These are phyloP conservation scores for Trebouxia sp. DNA, from an alignment of 139 green algal species.

Conservation along the genomic window DNA sequence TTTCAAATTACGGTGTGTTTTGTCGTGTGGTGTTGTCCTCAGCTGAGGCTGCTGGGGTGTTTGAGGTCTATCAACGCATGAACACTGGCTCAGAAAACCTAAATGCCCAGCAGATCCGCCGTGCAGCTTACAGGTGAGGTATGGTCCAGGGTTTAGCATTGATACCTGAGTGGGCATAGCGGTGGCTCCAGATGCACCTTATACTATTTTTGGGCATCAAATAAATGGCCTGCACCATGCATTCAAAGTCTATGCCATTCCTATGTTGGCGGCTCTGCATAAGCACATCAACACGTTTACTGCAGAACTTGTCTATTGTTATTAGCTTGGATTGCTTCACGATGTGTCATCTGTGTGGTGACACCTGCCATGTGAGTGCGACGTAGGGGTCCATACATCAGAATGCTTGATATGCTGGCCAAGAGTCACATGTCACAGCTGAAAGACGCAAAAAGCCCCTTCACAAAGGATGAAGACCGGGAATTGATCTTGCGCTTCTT, in stretches of 20 bases:
- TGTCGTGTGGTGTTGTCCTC: not conserved
- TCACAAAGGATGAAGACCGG: not conserved
- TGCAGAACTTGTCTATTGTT: too few species aligned
- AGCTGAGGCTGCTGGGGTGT: not conserved
- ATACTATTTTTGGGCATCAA: too few species aligned
- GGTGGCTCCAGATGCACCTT: too few species aligned
- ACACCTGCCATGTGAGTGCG: too few species aligned
- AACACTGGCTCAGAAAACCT: not conserved
- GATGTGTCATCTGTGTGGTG: not conserved
- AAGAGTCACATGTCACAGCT: not conserved
- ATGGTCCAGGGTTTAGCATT: too few species aligned
- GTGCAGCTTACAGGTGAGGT: not conserved
- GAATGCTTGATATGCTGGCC: not conserved
- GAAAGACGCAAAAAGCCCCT: not conserved
- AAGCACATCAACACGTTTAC: too few species aligned
- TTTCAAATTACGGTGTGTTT: not conserved
- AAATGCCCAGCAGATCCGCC: not conserved
- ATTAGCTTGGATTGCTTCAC: not conserved
- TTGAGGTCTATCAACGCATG: slow-evolving; percentile 10
- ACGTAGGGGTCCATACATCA: not conserved
- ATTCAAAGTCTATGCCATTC: not conserved
- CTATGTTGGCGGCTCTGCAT: too few species aligned
- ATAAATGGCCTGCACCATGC: too few species aligned
- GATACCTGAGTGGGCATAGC: too few species aligned
- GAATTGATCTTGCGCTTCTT: not conserved